phyloP scores from a whole-genome alignment of 371 early-diverging fungal genomes.

The Catenaria anguillulae region DNA sequence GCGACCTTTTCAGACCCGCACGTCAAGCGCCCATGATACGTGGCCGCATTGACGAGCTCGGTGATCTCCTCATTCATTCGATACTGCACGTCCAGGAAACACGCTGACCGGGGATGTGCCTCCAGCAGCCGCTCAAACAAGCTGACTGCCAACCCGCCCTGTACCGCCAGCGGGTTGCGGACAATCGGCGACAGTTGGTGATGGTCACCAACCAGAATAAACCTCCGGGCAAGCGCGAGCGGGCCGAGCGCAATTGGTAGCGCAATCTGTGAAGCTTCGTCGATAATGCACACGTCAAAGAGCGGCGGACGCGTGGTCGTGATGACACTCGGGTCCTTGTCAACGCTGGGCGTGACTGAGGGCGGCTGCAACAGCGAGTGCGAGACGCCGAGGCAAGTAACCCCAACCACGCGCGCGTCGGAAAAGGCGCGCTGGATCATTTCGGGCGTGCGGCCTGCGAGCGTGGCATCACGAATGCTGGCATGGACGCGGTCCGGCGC shows the following conservation, averaged over 20 bases:
- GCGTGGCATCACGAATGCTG: constrained; percentile 28
- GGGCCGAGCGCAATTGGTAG: constrained; percentile 90
- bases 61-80: constrained; percentile 93
- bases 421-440: constrained; percentile 41
- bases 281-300: constrained; percentile 97
- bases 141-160: constrained; percentile 26
- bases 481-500: constrained; percentile 33
- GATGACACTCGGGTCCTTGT: too few relatives aligned
- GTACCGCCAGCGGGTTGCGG: constrained; percentile 33
- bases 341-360: too few relatives aligned
- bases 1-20: constrained; percentile 42
- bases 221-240: constrained; percentile 56
- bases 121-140: constrained; percentile 68
- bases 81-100: constrained; percentile 77
- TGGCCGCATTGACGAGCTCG: constrained; percentile 66
- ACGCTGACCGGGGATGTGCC: constrained; percentile 61
- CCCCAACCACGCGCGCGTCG: constrained; percentile 55
- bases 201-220: constrained; percentile 97
- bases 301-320: neutral
- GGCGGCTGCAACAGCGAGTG: constrained; percentile 19
- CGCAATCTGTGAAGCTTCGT: constrained; percentile 97
- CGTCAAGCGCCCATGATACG: constrained; percentile 62
- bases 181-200: constrained; percentile 96
- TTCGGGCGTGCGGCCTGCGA: constrained; percentile 29
- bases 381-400: constrained; percentile 75